Conservation (phyloP, 164 flowering plant species). For the Hamamelis virginiana region DNA sequence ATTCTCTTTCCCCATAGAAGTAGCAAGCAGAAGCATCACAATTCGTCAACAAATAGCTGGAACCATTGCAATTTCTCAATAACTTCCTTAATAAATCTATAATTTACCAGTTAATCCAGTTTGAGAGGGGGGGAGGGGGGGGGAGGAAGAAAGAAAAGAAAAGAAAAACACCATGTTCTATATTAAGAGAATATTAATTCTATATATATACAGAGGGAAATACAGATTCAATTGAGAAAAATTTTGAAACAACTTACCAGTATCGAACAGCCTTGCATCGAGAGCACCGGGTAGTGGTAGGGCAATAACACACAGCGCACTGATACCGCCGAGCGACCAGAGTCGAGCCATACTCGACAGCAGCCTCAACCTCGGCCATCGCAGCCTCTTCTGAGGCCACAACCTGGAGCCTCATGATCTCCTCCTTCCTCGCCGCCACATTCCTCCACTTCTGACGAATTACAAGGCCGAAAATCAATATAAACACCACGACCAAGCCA, state of each 20-base stretch:
- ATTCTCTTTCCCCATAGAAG: too few species aligned
- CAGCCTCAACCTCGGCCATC: conserved; percentile 53
- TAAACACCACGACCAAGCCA: conserved; percentile 16
- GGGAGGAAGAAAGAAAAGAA: too few species aligned
- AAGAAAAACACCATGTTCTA: too few species aligned
- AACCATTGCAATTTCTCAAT: too few species aligned
- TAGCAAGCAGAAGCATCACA: too few species aligned
- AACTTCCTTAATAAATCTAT: too few species aligned
- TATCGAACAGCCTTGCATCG: conserved; percentile 60
- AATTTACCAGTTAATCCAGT: too few species aligned
- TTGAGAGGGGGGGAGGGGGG: too few species aligned
- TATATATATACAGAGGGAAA: too few species aligned
- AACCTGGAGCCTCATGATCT: conserved; percentile 48
- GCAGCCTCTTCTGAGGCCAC: conserved; percentile 58
- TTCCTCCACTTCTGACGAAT: conserved; percentile 54
- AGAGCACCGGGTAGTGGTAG: conserved; percentile 61
- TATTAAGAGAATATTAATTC: too few species aligned
- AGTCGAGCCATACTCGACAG: conserved; percentile 20
- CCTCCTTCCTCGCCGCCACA: conserved; percentile 51
- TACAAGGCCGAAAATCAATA: conserved; percentile 24
- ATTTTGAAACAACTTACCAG: conserved; percentile 36
- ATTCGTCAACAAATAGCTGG: too few species aligned
- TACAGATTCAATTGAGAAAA: too few species aligned
- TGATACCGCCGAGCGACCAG: conserved; percentile 17
- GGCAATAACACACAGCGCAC: conserved; percentile 50